Evolutionary conservation across 2,329 filamentous ascomycete genomes (phyloP).

Genomic region (Penicillium thymicola): DNA sequence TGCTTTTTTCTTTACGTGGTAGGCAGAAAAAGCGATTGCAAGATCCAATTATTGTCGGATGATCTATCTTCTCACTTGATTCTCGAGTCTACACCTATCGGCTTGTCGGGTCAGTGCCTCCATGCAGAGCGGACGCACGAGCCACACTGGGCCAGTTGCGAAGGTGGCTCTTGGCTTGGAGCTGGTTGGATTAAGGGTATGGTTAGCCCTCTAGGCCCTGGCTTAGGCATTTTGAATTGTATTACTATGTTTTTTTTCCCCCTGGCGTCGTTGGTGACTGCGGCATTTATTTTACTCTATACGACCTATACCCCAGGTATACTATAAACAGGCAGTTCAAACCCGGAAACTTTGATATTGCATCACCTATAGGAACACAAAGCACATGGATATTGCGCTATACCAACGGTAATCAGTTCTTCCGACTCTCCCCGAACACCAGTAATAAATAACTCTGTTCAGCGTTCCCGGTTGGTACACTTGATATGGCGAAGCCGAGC

Average conservation of each 20-base stretch:
- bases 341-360: not conserved
- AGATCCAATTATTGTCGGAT: not conserved
- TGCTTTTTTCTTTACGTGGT: not conserved
- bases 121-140: not conserved
- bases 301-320: not conserved
- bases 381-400: constrained; percentile 1
- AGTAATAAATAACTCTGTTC: not conserved
- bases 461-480: constrained; percentile 4
- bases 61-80: not conserved
- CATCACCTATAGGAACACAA: not conserved
- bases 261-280: not conserved
- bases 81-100: not conserved
- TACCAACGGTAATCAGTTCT: not conserved
- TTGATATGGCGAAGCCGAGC: not conserved
- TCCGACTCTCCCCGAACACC: not conserved
- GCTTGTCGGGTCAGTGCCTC: not conserved
- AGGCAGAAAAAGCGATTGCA: not conserved
- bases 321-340: not conserved
- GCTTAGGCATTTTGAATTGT: too few relatives aligned
- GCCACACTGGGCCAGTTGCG: constrained; percentile 1
- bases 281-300: not conserved
- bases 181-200: not conserved
- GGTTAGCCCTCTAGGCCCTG: not conserved
- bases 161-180: constrained; percentile 1
- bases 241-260: not conserved